Percentiles rank a stretch among this genome's conserved stretches.
phyloP scores from a whole-genome alignment of 495 filamentous ascomycete genomes.

The Talaromyces liani region DNA sequence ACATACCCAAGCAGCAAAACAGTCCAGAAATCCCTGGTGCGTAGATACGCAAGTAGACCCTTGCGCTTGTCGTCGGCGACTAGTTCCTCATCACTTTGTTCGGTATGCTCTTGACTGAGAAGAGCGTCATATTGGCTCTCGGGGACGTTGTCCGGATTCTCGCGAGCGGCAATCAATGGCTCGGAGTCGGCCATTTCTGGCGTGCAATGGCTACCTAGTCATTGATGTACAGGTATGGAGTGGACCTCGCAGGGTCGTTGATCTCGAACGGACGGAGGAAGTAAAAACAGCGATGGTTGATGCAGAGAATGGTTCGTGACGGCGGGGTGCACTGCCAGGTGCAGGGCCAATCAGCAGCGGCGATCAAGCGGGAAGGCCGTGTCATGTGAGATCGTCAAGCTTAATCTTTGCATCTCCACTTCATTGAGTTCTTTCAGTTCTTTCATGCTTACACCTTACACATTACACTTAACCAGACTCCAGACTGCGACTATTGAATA shows the following conservation, averaged over 20 bases:
- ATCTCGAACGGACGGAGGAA: no score
- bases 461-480: neutral
- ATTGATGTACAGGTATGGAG: neutral
- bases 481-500: neutral
- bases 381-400: slow-evolving; percentile 6
- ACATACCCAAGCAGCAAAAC: slow-evolving; percentile 67
- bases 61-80: slow-evolving; percentile 1
- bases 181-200: slow-evolving; percentile 1
- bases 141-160: neutral
- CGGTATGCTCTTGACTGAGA: neutral
- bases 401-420: neutral
- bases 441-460: no score
- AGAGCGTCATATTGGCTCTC: neutral
- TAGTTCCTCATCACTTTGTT: neutral
- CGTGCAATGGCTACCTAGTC: neutral
- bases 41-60: slow-evolving; percentile 73
- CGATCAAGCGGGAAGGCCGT: neutral
- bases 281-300: neutral
- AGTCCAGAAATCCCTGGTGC: slow-evolving; percentile 80
- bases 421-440: neutral
- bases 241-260: neutral
- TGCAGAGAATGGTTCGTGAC: neutral
- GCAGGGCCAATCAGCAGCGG: neutral
- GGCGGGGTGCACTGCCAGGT: neutral
- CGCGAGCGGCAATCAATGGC: neutral